Base-by-base conservation (phyloP, 257 asterid genomes). In the Penstemon davidsonii region DNA sequence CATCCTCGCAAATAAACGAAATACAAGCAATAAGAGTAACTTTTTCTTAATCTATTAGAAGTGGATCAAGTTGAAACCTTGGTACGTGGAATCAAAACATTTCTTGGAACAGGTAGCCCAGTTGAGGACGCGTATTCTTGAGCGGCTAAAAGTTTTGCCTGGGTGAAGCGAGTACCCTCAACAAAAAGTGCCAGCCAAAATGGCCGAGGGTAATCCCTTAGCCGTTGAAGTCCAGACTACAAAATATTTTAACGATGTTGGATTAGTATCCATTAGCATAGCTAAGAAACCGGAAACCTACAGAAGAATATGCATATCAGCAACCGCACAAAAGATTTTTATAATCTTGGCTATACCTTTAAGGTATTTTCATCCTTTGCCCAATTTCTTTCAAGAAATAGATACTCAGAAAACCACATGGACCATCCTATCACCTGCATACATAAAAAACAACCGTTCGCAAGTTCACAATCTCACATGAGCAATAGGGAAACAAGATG, bases 401-500 rank as follows among this genome's bases (percentile, higher is more conserved):
- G 89, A 80, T 94, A 87, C 70, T 87, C 96, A 52, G 96, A 83
- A 72, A 94, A 94, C 99, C 99, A 94, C 99, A 91, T 94, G 59
- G 99, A 90, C 96, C 97, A 94, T 60, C 97, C 99, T 64, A 94
- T 86, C 69, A 94, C 99, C 97, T 94, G 77, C 86, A 85, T 38
- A 57, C 12, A 80, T 49, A 8, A 25, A 56, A 38, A 70, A 58
- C 33, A 61, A 63, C 13, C 13, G 55, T 57, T 36, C 53, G 9
- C 44, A 72, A 54, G 68, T 61, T 54, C 36, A 42, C 25, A 55
- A 60, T 69, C 46, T 53, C 43, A 40, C 43, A 25, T 19, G 71
- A 54, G 52, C 45, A 36, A 6, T 8, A 45, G 36, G 58, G 62
- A 62, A 51, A 73, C 53, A 15, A 54, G 42, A 61, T 62, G 9